Conservation (phyloP, 192 early-diverging fungal genomes). For the Backusella macrospora region DNA sequence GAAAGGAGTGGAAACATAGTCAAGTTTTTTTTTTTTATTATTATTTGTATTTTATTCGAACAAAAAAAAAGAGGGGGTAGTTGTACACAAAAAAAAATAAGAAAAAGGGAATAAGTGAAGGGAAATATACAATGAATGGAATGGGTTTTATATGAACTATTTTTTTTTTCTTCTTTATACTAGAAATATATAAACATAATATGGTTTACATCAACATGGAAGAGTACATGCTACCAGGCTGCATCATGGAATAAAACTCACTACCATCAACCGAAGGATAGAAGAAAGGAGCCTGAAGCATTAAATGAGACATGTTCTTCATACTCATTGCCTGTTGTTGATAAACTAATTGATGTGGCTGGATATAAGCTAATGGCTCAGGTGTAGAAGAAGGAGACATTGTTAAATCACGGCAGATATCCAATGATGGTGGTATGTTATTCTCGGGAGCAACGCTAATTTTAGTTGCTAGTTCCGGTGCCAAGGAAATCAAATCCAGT, state of each 20-base stretch:
- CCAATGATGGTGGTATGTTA: constrained; percentile 15
- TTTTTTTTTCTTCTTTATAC: not conserved
- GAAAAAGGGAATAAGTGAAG: not conserved
- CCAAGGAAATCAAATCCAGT: constrained; percentile 23
- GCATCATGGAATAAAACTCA: constrained; percentile 13
- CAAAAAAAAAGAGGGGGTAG: not conserved
- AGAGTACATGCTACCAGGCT: not conserved
- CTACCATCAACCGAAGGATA: constrained; percentile 15
- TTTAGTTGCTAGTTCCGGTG: constrained; percentile 26
- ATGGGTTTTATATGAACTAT: not conserved
- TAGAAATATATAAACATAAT: not conserved
- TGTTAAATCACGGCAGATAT: constrained; percentile 32
- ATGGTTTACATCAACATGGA: not conserved
- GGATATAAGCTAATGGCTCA: constrained; percentile 14
- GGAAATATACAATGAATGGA: constrained; percentile 14
- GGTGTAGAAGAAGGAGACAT: constrained; percentile 41
- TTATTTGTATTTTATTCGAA: constrained; percentile 7
- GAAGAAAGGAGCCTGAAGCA: constrained; percentile 31
- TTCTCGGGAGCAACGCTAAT: constrained; percentile 22
- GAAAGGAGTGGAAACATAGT: no score
- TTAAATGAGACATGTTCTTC: constrained; percentile 15
- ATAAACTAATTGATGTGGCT: not conserved
- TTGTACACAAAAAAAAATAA: not conserved
- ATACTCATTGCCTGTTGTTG: not conserved
- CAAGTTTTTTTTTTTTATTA: constrained; percentile 5